phyloP scores from a whole-genome alignment of 2,329 filamentous ascomycete species.

The Botrytis galanthina region DNA sequence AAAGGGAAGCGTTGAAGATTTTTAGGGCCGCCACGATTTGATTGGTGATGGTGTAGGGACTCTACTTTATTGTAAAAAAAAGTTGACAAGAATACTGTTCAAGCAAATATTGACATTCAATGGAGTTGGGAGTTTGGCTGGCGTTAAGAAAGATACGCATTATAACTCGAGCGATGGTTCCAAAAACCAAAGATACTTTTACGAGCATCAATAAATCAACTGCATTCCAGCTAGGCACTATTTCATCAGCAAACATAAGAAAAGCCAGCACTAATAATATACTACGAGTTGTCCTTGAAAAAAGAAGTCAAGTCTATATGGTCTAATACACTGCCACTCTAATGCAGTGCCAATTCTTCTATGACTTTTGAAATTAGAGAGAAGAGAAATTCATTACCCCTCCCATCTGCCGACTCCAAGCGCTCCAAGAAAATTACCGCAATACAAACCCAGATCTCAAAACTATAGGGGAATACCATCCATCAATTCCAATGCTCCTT shows the following conservation, averaged over 20 bases:
- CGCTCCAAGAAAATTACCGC: not conserved
- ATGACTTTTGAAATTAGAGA: not conserved
- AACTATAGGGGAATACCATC: conserved; percentile 63
- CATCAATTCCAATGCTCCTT: conserved; percentile 60
- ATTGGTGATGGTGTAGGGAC: too few species aligned
- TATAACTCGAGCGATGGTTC: not conserved
- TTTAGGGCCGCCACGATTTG: not conserved
- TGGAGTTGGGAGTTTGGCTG: not conserved
- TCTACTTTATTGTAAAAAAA: too few species aligned
- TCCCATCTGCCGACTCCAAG: conserved; percentile 7
- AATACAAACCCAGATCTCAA: not conserved
- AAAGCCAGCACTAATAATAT: not conserved
- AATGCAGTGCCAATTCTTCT: not conserved
- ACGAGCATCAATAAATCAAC: not conserved
- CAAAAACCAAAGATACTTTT: not conserved
- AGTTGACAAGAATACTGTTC: not conserved
- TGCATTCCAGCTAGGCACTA: not conserved
- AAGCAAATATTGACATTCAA: not conserved
- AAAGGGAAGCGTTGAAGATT: conserved; percentile 36
- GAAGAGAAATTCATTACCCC: not conserved
- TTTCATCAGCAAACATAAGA: not conserved
- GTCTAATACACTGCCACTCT: not conserved
- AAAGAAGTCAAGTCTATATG: not conserved
- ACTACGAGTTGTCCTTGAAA: not conserved
- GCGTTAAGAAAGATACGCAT: not conserved